Base-by-base conservation (phyloP, 2,329 filamentous ascomycete species). In the Pseudocercospora vitis region DNA sequence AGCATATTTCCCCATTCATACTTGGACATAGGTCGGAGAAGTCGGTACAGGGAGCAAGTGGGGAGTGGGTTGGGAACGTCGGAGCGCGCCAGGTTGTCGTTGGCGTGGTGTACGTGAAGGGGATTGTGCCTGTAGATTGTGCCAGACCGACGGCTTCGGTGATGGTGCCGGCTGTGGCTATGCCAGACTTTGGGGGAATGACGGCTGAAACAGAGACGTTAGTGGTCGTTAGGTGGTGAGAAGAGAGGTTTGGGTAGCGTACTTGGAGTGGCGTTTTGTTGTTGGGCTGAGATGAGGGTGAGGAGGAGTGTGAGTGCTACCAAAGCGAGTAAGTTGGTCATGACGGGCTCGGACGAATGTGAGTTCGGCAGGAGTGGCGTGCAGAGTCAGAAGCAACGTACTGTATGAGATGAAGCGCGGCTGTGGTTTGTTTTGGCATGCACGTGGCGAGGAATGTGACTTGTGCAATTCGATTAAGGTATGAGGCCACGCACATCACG, bases 61-160 rank as follows among this genome's bases (percentile, higher is more conserved):
- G 28, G 6, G 39, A 7, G n/a, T 28, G 7, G 16, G 40, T 40
- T 3, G 50, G 50, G 29, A 52, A 52, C 2, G 14, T 52, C 14
- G 50, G 50, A 8, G 50, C 14, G 28, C 19, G 14, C 50, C 50
- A 46, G 28, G 18, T 9, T 2, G 50, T 52, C 5, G 39, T 52
- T 12, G 50, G 50, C 2, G 18, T 9, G 11, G 40, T 52, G 31
- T 52, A 52, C 12, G 16, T 37, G 50, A 47, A 52, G 12, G 35
- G 32, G 7, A 18, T 21, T 7, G 35, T 11, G 35, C 11, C 11
- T 3, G 35, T 40, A 11, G 35, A 3, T 9, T 37, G 18, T 11
- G 7, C 4, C 40, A 47, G 29, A 29, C 4, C n/a, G 26, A 24
- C 19, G 1, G 31, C 31, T 5, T 33, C 6, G 32, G 39, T 14